phyloP scores from a whole-genome alignment of 2,329 filamentous ascomycete species.

The Fusarium foetens region DNA sequence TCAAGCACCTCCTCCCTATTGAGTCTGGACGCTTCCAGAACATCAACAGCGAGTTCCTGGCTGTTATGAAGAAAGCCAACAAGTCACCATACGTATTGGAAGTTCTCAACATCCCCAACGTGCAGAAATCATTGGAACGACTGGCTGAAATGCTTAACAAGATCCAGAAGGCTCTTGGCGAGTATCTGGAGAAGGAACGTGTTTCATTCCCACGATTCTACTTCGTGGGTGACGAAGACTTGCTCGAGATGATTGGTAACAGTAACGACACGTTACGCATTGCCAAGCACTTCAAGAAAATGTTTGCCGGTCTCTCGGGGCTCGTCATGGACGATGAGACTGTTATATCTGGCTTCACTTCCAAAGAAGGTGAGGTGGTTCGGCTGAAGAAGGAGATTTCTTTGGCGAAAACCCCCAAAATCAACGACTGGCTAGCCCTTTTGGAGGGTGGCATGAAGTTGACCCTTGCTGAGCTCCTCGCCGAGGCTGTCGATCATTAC shows the following conservation, averaged over 20 bases:
- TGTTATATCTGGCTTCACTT: slow-evolving; percentile 90
- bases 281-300: slow-evolving; percentile 99
- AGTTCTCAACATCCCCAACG: slow-evolving; percentile 93
- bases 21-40: slow-evolving; percentile 98
- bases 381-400: slow-evolving; percentile 90
- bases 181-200: slow-evolving; percentile 97
- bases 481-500: slow-evolving; percentile 86
- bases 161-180: slow-evolving; percentile 97
- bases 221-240: slow-evolving; percentile 98
- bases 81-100: slow-evolving; percentile 96
- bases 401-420: slow-evolving; percentile 90
- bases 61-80: slow-evolving; percentile 99
- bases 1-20: slow-evolving; percentile 96
- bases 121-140: slow-evolving; percentile 94
- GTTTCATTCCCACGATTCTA: slow-evolving; percentile 99
- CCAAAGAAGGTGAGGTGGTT: slow-evolving; percentile 93
- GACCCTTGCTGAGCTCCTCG: slow-evolving; percentile 89
- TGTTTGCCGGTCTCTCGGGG: slow-evolving; percentile 97
- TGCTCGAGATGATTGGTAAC: slow-evolving; percentile 99
- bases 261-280: slow-evolving; percentile 97
- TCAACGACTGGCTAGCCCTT: slow-evolving; percentile 98
- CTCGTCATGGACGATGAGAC: slow-evolving; percentile 91
- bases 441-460: slow-evolving; percentile 94
- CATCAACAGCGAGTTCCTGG: slow-evolving; percentile 98
- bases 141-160: slow-evolving; percentile 98